Evolutionary conservation across 2,329 filamentous ascomycete species (phyloP), one percentile per base, ranked within the genome.

Genomic region (Xylariaceae sp.): DNA sequence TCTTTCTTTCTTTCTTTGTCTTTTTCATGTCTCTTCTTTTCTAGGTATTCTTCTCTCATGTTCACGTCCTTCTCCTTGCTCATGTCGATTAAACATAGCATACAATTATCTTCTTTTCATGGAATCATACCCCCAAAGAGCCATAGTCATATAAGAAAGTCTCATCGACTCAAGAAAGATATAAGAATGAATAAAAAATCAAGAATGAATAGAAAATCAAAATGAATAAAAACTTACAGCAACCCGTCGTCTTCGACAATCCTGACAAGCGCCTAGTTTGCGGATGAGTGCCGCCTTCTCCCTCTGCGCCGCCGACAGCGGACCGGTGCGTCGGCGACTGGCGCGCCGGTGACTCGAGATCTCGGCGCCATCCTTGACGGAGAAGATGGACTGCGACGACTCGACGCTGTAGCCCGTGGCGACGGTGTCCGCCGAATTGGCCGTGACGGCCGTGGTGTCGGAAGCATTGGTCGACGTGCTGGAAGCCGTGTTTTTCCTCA

Each of bases 261-360:
- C 81, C 39, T 70, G 67, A 67, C 82, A 85, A 52, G 82, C 82
- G 59, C 82, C 82, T 56, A 85, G 73, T 70, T 84, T 85, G 66
- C 82, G 74, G 62, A 85, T 85, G 59, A 85, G 70, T 51, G 82
- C 82, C 51, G 82, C 82, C 70, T 81, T 81, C 65, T 84, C 81
- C 70, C 82, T 78, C 66, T 84, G 83, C 62, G 81, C 76, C 56
- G 82, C 78, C 37, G 82, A 83, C 63, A 85, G 74, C 62, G 82
- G 82, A 48, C 82, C 82, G 62, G 82, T 85, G 58, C 82, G 80
- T 71, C 82, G 78, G 67, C 82, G 79, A 69, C 80, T 84, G 63
- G 81, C 75, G 66, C 81, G 80, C 66, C 80, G 80, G 69, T 75
- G 77, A 68, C 78, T 77, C 73, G 76, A 77, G 70, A 80, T 73